Conservation (phyloP, 768 basidiomycete species). For the Agrocybe pediades region DNA sequence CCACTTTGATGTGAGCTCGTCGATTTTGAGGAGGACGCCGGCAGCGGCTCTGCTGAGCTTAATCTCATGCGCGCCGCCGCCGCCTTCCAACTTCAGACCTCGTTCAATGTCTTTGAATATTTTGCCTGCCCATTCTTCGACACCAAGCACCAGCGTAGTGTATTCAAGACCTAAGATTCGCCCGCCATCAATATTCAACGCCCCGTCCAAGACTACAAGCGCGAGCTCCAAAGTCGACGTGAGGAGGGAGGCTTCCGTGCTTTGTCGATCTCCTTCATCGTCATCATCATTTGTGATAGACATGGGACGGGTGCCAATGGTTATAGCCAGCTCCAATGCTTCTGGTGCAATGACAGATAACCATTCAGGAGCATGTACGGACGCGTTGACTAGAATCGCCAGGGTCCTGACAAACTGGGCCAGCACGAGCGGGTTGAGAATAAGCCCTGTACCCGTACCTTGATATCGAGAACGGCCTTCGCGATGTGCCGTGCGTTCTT, state of each 20-base stretch:
- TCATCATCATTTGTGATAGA: constrained; percentile 37
- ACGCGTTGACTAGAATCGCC: constrained; percentile 79
- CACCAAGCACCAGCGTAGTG: constrained; percentile 65
- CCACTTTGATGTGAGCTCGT: constrained; percentile 38
- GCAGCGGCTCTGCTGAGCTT: constrained; percentile 71
- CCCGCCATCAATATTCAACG: constrained; percentile 77
- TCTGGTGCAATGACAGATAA: constrained; percentile 80
- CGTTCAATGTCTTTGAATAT: constrained; percentile 68
- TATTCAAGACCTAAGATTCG: constrained; percentile 75
- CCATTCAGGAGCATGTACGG: constrained; percentile 81
- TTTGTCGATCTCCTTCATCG: constrained; percentile 32
- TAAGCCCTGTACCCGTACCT: constrained; percentile 78
- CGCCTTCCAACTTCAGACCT: constrained; percentile 60
- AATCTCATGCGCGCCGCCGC: constrained; percentile 65
- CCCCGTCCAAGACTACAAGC: constrained; percentile 74
- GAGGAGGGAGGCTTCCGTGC: constrained; percentile 73
- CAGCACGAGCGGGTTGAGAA: constrained; percentile 78
- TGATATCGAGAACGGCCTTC: constrained; percentile 58
- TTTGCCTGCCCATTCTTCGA: constrained; percentile 79
- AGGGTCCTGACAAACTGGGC: constrained; percentile 77
- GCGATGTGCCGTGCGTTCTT: constrained; percentile 65
- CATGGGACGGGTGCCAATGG: constrained; percentile 69
- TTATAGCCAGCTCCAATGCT: constrained; percentile 80
- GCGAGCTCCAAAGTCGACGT: constrained; percentile 77
- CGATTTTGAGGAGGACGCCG: constrained; percentile 80